Base-by-base conservation (phyloP, 208 protist species). In the Plasmodiophora brassicae region DNA sequence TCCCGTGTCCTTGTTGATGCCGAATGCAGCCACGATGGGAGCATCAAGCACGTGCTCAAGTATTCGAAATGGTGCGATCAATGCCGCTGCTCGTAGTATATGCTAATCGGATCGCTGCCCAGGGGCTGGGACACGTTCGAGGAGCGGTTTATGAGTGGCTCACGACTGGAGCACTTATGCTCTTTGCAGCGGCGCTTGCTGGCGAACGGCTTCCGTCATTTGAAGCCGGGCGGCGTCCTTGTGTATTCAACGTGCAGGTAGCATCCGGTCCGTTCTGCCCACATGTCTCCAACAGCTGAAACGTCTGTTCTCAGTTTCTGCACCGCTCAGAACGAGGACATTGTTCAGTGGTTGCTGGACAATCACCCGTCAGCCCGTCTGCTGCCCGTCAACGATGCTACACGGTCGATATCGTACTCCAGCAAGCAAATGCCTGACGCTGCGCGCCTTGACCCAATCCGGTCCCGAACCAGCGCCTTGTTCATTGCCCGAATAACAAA, bases 1-100 rank as follows among this genome's bases (percentile, higher is more conserved):
- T 38, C 84, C 32, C 87, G 88, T 14, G 89, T 92, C 0, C 60
- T 92, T 22, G 90, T 92, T 32, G 90, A 92, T 71, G 90, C 90
- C 0, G 89, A 92, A 78, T 92, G 90, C 89, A 92, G 88, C 8
- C 90, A 92, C 83, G 90, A 92, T 83, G 90, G 90, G 1, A 90
- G 88, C 22, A 45, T 92, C 0, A 89, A 89, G 54, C 85, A 89
- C 50, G 32, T 90, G 46, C n/a, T 44, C 8, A 92, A 91, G 44
- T 89, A 25, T 85, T 36, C 25, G 25, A 14, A 65, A 8, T 87
- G 14, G 32, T 87, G 65, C 5, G n/a, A 78, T 78, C n/a, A 78
- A 32, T 78, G 5, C 14, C n/a, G 5, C 14, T 78, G 65, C 5
- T 57, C 25, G n/a, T 32, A 78, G 65, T 38, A 78, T 32, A 78